phyloP scores from a whole-genome alignment of 2,329 filamentous ascomycete genomes.

The Byssoonygena ceratinophila region DNA sequence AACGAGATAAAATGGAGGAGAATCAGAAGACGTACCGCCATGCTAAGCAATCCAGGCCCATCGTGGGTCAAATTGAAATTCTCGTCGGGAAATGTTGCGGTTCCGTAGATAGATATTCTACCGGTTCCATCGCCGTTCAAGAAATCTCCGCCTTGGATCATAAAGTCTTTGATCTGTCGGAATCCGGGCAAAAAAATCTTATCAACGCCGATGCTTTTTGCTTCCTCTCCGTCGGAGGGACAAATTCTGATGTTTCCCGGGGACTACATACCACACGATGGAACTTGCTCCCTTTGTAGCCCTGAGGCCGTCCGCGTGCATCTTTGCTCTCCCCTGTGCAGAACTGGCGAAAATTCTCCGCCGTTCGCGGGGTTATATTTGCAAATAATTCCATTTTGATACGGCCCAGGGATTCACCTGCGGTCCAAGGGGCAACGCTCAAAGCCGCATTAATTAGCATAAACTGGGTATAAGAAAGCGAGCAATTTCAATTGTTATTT shows the following conservation, averaged over 20 bases:
- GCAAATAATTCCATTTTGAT: constrained; percentile 87
- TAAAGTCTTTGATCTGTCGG: constrained; percentile 78
- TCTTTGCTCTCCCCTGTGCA: constrained; percentile 90
- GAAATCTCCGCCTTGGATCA: constrained; percentile 96
- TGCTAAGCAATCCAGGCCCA: constrained; percentile 68
- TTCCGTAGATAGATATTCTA: constrained; percentile 77
- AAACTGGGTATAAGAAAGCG: neutral
- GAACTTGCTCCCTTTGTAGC: constrained; percentile 91
- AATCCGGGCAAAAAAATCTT: neutral
- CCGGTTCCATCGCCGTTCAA: constrained; percentile 87
- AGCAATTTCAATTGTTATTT: no score
- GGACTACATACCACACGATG: constrained; percentile 66
- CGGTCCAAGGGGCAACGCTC: neutral
- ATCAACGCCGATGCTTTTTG: no score
- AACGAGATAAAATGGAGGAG: neutral
- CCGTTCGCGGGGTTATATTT: constrained; percentile 72
- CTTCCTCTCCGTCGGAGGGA: no score
- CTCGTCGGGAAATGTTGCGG: constrained; percentile 76
- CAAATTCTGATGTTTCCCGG: neutral
- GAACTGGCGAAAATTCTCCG: constrained; percentile 95
- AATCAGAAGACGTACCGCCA: constrained; percentile 59
- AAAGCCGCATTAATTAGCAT: neutral
- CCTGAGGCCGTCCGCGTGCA: constrained; percentile 63
- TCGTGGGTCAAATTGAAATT: constrained; percentile 76
- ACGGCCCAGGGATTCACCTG: constrained; percentile 75